Evolutionary conservation across 2,329 filamentous ascomycete species (phyloP).

Genomic region (Phaeomoniella chlamydospora): DNA sequence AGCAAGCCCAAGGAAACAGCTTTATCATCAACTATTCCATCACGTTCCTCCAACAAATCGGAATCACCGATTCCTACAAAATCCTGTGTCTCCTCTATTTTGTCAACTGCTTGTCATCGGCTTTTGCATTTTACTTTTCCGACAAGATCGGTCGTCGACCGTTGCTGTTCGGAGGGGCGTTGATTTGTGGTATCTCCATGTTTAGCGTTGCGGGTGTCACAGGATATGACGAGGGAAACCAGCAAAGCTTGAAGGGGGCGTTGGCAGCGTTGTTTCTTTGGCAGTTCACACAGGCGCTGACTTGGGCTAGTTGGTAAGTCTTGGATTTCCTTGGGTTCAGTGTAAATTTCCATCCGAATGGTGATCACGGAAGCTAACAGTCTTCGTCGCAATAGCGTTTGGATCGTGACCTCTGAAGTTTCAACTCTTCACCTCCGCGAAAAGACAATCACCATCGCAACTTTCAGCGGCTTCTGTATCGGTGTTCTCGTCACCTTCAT

Average conservation of each 20-base stretch:
- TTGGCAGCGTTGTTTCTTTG: not conserved
- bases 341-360: too few relatives aligned
- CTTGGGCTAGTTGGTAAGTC: not conserved
- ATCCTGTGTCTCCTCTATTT: not conserved
- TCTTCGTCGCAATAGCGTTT: too few relatives aligned
- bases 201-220: not conserved
- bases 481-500: conserved; percentile 15
- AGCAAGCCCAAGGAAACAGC: conserved; percentile 3
- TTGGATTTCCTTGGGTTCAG: too few relatives aligned
- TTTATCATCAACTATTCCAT: conserved; percentile 1
- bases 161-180: conserved; percentile 1
- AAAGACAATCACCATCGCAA: conserved; percentile 14
- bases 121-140: conserved; percentile 1
- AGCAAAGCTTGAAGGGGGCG: not conserved
- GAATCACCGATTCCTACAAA: not conserved
- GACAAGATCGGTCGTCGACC: conserved; percentile 1
- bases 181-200: not conserved
- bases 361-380: too few relatives aligned
- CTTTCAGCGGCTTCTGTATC: conserved; percentile 13
- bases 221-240: not conserved
- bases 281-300: not conserved
- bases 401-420: conserved; percentile 16
- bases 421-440: conserved; percentile 14
- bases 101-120: not conserved
- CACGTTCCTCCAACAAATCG: conserved; percentile 1